These are phyloP conservation scores for Coemansia sp. DNA, from an alignment of 192 early-diverging fungal genomes.

Conservation along the genomic window DNA sequence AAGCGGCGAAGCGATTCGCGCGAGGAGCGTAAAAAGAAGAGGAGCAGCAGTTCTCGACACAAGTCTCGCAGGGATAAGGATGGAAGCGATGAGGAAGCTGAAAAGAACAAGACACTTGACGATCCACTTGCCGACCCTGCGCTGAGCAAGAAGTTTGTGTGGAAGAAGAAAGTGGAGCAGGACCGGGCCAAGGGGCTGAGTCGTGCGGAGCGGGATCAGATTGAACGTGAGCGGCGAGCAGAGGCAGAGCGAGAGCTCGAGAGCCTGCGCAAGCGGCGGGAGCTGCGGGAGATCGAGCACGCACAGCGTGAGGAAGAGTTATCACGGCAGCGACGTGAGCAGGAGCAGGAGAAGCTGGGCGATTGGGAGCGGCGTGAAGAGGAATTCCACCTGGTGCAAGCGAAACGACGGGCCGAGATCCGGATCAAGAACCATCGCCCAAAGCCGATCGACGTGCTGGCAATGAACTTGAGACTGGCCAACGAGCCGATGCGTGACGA, in stretches of 20 bases:
- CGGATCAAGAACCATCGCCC: slow-evolving; percentile 83
- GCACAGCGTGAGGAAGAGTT: slow-evolving; percentile 80
- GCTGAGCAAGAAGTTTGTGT: slow-evolving; percentile 84
- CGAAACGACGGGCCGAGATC: slow-evolving; percentile 88
- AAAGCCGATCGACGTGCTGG: slow-evolving; percentile 90
- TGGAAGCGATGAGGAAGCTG: not conserved
- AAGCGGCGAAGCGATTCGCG: not conserved
- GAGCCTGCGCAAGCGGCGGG: slow-evolving; percentile 75
- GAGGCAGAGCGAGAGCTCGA: slow-evolving; percentile 78
- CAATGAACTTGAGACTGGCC: slow-evolving; percentile 83
- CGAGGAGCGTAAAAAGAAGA: slow-evolving; percentile 12
- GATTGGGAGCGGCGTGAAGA: slow-evolving; percentile 95
- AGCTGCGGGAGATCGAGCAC: slow-evolving; percentile 79
- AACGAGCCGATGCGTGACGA: slow-evolving; percentile 68
- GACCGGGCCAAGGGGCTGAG: slow-evolving; percentile 71
- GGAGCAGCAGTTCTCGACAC: slow-evolving; percentile 4
- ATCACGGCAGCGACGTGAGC: slow-evolving; percentile 73
- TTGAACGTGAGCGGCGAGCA: slow-evolving; percentile 57
- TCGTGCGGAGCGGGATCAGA: slow-evolving; percentile 56
- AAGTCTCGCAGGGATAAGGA: not conserved
- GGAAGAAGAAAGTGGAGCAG: slow-evolving; percentile 89
- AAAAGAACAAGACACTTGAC: slow-evolving; percentile 66
- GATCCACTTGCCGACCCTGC: slow-evolving; percentile 83
- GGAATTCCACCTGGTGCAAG: slow-evolving; percentile 90
- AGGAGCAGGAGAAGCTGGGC: slow-evolving; percentile 85